phyloP scores from a whole-genome alignment of 257 asterid genomes.

The Solanum pinnatisectum region DNA sequence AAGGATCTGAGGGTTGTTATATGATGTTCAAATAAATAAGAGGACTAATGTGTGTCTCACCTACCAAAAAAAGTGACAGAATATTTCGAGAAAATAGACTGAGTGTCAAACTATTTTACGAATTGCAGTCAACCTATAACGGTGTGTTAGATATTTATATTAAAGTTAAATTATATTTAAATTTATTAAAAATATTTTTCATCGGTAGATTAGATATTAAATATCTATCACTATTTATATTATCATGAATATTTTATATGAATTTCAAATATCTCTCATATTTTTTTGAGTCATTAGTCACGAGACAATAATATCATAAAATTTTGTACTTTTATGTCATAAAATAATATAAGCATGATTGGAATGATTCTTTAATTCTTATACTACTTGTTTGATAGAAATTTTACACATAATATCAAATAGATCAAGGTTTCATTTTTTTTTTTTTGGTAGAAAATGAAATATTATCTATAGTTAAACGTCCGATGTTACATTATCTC shows the following conservation, averaged over 20 bases:
- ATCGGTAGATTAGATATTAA: no score
- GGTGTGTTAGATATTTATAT: background rate
- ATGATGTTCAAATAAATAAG: background rate
- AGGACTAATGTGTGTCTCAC: background rate
- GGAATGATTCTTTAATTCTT: background rate
- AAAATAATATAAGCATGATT: background rate
- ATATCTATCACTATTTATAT: background rate
- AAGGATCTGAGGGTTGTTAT: background rate
- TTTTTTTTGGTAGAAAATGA: background rate
- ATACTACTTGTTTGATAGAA: background rate
- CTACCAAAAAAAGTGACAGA: background rate
- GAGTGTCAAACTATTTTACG: background rate
- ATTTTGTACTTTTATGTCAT: background rate
- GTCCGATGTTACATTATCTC: background rate
- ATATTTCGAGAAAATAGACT: background rate
- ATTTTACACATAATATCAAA: background rate
- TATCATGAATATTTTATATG: background rate
- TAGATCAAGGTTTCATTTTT: background rate
- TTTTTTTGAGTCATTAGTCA: background rate
- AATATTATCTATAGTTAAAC: no score
- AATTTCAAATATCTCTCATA: background rate
- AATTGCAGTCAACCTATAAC: background rate
- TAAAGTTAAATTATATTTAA: background rate
- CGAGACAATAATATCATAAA: no score
- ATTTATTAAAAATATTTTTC: background rate